phyloP scores from a whole-genome alignment of 2,329 filamentous ascomycete species.

The Trichoderma sp. region DNA sequence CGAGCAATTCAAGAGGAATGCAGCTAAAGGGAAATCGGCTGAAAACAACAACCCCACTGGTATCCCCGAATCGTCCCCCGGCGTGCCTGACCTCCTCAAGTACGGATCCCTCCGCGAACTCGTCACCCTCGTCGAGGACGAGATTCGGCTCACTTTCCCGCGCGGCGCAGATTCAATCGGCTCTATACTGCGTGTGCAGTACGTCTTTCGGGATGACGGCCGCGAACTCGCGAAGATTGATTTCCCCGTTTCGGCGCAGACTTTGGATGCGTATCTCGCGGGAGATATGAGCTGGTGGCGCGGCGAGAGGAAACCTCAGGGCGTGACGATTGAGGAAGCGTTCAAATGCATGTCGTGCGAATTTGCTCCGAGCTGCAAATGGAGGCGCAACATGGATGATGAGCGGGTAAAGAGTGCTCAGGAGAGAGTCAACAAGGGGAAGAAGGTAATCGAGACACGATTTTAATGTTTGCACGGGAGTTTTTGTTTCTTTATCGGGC shows the following conservation, averaged over 20 bases:
- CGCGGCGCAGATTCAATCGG: conserved; percentile 47
- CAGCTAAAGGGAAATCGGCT: conserved; percentile 7
- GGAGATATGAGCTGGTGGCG: conserved; percentile 85
- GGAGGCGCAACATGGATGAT: conserved; percentile 69
- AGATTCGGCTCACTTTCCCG: conserved; percentile 53
- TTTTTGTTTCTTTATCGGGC: not conserved
- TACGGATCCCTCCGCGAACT: conserved; percentile 50
- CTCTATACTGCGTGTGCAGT: conserved; percentile 52
- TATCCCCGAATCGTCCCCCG: conserved; percentile 15
- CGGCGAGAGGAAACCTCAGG: conserved; percentile 67
- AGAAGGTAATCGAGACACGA: conserved; percentile 19
- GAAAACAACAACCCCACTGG: not conserved
- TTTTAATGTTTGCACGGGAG: not conserved
- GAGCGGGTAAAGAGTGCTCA: conserved; percentile 39
- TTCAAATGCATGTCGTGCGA: conserved; percentile 87
- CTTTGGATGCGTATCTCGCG: conserved; percentile 63
- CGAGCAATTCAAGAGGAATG: not conserved
- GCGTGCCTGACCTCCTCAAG: conserved; percentile 38
- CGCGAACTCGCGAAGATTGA: conserved; percentile 53
- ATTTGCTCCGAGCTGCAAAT: conserved; percentile 74
- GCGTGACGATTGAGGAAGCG: conserved; percentile 78
- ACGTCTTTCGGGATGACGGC: conserved; percentile 52
- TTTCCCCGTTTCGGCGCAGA: conserved; percentile 63
- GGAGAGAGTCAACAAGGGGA: conserved; percentile 24
- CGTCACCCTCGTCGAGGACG: conserved; percentile 43